Base-by-base conservation (phyloP, 179 eudicot species). In the Spinacia oleracea region DNA sequence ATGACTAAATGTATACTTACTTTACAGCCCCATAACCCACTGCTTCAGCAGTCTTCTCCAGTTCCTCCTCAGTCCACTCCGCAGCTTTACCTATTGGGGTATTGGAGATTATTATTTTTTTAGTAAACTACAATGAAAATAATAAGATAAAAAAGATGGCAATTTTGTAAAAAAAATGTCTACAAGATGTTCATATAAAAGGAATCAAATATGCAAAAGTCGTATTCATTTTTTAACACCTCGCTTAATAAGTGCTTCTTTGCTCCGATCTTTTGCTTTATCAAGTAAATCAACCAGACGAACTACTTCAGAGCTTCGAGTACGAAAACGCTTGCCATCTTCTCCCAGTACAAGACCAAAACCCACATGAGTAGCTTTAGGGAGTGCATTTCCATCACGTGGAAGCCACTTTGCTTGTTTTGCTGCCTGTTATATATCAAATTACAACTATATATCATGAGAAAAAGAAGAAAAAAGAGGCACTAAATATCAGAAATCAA, bases 1-100 rank as follows among this genome's bases (percentile, higher is more conserved):
- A 32, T 45, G 48, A 27, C 20, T 10, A 32, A 0, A 64, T 31
- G 74, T 74, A 59, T 46, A 69, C 80, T 46, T 86, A 94, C 98
- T 94, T 94, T 21, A 96, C 93, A 84, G 99, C 98, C 42, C 97
- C 99, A 85, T 93, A 96, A 58, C 98, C 98, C 84, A 96, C 79
- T 70, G 98, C 97, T 84, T 95, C 94, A 74, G 96, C 97, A 74
- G 91, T 89, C 73, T 89, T 82, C 76, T 90, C 97, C 75, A 96
- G 84, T 82, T 93, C 96, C 81, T 91, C 94, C 60, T 73, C 83
- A 8, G 96, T 86, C 96, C 93, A 96, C 51, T 46, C 51, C 51
- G 51, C 51, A 10, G 51, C 51, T 46, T 46, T 46, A 46, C 51
- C 51, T 46, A 9, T 46, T 12, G 51, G 51, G 2, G 51, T 46